Base-by-base conservation (phyloP, 2,329 filamentous ascomycete genomes). In the Chaetomiaceae sp. region DNA sequence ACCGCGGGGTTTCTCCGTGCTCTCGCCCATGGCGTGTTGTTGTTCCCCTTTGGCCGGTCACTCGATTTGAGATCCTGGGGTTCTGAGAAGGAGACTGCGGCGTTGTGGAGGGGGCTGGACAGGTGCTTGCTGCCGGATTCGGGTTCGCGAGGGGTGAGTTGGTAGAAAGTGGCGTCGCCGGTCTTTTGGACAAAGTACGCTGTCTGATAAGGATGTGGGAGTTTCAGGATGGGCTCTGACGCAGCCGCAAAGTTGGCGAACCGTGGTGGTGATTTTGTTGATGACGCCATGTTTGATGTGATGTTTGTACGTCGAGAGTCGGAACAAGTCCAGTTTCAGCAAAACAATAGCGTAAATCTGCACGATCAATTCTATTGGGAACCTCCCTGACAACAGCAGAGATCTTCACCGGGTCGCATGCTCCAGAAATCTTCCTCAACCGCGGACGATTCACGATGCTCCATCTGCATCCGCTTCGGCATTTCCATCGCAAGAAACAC, bases 1-100 rank as follows among this genome's bases (percentile, higher is more conserved):
- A 74, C 72, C 47, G 69, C 68, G 3, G 77, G 77, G 4, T 75
- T 76, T 51, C 77, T 73, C 31, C 76, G 68, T n/a, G 77, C 73
- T n/a, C 77, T 70, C 5, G 73, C 77, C 77, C 77, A 81, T 43
- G 75, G 66, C 40, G 74, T 77, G 65, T 81, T 81, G 65, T 79
- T 76, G 51, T 75, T 76, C 30, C 70, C 70, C 45, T 66, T 58
- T 21, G 64, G 64, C n/a, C 63, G 55, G 47, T 64, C 61, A 37
- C 62, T 59, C 17, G 63, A 65, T 46, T 64, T 65, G 56, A 65
- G 59, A 41, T 63, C 58, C 38, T 60, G 55, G 19, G 67, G 68
- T 25, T 65, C 67, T 25, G 66, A 60, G 57, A 65, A 62, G 44
- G 52, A 58, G 44, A 66, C 43, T n/a, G 56, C 54, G 21, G 61